Conservation (phyloP, 805 yeast species). For the Sugiyamaella lignohabitans region DNA sequence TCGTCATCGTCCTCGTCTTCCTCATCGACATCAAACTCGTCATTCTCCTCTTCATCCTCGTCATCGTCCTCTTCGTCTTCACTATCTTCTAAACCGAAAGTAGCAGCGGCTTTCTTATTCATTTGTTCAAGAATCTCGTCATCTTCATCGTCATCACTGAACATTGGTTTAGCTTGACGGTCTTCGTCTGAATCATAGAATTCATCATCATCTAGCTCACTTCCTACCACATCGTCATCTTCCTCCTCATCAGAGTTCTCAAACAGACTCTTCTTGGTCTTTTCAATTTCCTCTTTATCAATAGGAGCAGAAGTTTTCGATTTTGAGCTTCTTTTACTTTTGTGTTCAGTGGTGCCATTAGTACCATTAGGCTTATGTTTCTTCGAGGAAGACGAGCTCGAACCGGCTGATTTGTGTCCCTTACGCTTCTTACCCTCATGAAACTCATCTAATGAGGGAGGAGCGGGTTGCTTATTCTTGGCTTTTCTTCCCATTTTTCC, state of each 20-base stretch:
- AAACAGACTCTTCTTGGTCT: slow-evolving; percentile 60
- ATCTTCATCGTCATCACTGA: slow-evolving; percentile 65
- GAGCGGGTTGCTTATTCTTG: slow-evolving; percentile 86
- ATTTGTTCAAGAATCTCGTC: slow-evolving; percentile 44
- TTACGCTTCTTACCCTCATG: slow-evolving; percentile 30
- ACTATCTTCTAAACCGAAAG: slow-evolving; percentile 10
- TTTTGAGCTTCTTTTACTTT: slow-evolving; percentile 18
- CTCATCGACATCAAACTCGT: slow-evolving; percentile 27
- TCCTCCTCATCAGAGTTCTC: slow-evolving; percentile 40
- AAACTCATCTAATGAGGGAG: slow-evolving; percentile 84
- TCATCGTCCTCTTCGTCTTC: slow-evolving; percentile 16
- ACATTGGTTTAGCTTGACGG: slow-evolving; percentile 55
- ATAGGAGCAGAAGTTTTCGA: slow-evolving; percentile 19
- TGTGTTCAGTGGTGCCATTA: no score
- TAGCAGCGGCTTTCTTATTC: slow-evolving; percentile 20
- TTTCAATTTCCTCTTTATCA: slow-evolving; percentile 49
- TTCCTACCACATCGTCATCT: no score
- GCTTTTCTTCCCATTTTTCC: slow-evolving; percentile 84
- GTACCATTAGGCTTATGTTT: not conserved
- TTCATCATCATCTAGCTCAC: slow-evolving; percentile 32
- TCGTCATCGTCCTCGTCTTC: slow-evolving; percentile 40
- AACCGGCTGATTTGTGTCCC: slow-evolving; percentile 32
- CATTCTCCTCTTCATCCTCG: slow-evolving; percentile 19
- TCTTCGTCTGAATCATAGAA: slow-evolving; percentile 62
- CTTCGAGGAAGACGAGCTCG: slow-evolving; percentile 22